phyloP scores from a whole-genome alignment of 176 grass and related monocot genomes.

The Poa annua region DNA sequence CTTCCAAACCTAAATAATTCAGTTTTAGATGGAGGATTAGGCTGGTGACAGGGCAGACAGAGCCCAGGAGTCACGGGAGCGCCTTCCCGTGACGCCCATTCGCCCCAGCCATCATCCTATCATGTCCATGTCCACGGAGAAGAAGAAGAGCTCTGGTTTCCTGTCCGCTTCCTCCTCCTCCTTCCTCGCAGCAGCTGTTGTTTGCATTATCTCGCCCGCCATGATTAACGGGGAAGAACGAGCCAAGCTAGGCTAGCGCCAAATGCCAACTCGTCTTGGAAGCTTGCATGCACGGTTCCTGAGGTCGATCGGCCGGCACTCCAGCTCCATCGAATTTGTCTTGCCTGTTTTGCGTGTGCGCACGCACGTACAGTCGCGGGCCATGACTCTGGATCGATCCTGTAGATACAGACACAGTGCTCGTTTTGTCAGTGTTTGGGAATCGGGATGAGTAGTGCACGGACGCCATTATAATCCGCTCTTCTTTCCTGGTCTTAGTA shows the following conservation, averaged over 20 bases:
- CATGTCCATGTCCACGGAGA: slow-evolving; percentile 17
- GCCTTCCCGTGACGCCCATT: slow-evolving; percentile 30
- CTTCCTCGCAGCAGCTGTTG: not conserved
- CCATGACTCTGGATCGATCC: not conserved
- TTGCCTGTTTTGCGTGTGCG: not conserved
- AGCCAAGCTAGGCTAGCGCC: not conserved
- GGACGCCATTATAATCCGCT: not conserved
- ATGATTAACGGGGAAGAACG: not conserved
- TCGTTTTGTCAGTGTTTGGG: not conserved
- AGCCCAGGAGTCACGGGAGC: slow-evolving; percentile 65
- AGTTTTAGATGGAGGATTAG: slow-evolving; percentile 26
- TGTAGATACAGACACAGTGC: not conserved
- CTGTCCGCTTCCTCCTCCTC: not conserved
- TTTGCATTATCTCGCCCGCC: slow-evolving; percentile 3
- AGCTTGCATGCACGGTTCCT: not conserved
- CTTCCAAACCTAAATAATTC: slow-evolving; percentile 37
- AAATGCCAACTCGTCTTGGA: slow-evolving; percentile 12
- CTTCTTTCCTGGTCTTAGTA: not conserved
- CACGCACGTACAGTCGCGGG: not conserved
- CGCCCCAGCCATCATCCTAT: not conserved
- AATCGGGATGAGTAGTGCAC: not conserved
- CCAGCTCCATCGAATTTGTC: slow-evolving; percentile 10
- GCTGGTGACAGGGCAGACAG: slow-evolving; percentile 37
- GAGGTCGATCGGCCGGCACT: slow-evolving; percentile 17
- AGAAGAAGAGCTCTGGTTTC: not conserved